phyloP scores from a whole-genome alignment of 2,329 filamentous ascomycete genomes.

The Botryotinia narcissicola region DNA sequence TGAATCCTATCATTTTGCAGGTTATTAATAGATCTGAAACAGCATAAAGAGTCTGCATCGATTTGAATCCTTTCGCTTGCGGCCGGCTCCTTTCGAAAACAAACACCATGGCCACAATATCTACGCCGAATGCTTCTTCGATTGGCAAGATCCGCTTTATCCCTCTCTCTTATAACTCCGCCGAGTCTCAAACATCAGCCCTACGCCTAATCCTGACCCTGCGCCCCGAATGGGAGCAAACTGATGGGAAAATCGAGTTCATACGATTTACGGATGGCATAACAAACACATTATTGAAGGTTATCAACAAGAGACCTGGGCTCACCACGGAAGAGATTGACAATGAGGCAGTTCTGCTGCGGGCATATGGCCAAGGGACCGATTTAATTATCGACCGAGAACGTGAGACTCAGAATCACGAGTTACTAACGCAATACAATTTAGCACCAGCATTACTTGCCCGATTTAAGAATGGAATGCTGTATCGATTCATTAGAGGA shows the following conservation, averaged over 20 bases:
- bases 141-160: conserved; percentile 57
- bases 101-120: conserved; percentile 20
- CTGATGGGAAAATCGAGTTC: conserved; percentile 75
- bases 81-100: conserved; percentile 13
- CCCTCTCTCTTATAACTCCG: conserved; percentile 72
- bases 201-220: conserved; percentile 74
- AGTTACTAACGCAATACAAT: conserved; percentile 76
- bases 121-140: conserved; percentile 19
- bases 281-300: conserved; percentile 87
- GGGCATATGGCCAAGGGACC: conserved; percentile 92
- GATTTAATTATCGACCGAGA: conserved; percentile 95
- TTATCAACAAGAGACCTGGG: conserved; percentile 66
- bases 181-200: conserved; percentile 76
- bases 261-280: conserved; percentile 95
- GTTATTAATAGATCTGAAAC: conserved; percentile 17
- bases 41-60: not conserved
- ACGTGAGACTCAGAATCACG: conserved; percentile 76
- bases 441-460: conserved; percentile 86
- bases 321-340: conserved; percentile 76
- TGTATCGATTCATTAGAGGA: conserved; percentile 88
- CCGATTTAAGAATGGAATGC: conserved; percentile 91
- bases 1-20: not conserved
- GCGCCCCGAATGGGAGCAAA: conserved; percentile 76
- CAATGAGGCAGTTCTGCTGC: conserved; percentile 78
- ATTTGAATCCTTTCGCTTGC: conserved; percentile 14